Base-by-base conservation (phyloP, 805 yeast species). In the Metschnikowia lochheadii region DNA sequence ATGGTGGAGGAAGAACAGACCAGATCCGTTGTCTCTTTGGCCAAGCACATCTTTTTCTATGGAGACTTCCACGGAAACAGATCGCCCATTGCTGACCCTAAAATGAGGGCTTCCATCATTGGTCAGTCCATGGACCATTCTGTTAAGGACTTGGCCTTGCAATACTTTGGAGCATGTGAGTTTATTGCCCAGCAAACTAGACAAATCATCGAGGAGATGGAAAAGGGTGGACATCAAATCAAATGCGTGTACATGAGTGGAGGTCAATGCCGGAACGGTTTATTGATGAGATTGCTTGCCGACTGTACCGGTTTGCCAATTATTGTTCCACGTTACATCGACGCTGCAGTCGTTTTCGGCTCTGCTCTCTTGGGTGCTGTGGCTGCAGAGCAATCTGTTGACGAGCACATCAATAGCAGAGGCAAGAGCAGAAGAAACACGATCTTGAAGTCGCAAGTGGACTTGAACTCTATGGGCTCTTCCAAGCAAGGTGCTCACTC, bases 61-160 rank as follows among this genome's bases (percentile, higher is more conserved):
- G 99, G 98, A 55, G 99, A 94, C 69, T 84, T 86, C 68, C 96
- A 91, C 67, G 99, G 99, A 39, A 94, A 94, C 72, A 78, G 99
- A 66, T 88, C 96, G 1, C 99, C 99, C n/a, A 84, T 94, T 59
- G 97, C 98, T 11, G 97, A 94, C 63, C 90, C 96, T 8, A 72
- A 77, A 50, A 94, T 94, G 99, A 80, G 87, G 50, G 97, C 97
- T 10, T 81, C 91, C 2, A 85, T 94, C 53, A 85, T 90, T 57
- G 99, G 99, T 3, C 90, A 87, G 62, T 82, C 92, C 2, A 89
- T 94, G 96, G 98, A 94, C 65, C 73, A 80, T 10, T 84, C 96
- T 0, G 73, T 94, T 39, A 89, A 90, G 59, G 89, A 87, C 54
- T 75, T 94, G 58, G 97, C 97, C 0, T 66, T 89, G 53, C 85